Evolutionary conservation across 495 filamentous ascomycete species (phyloP), one percentile per base, ranked within the genome.

Genomic region (Xylaria sp.): DNA sequence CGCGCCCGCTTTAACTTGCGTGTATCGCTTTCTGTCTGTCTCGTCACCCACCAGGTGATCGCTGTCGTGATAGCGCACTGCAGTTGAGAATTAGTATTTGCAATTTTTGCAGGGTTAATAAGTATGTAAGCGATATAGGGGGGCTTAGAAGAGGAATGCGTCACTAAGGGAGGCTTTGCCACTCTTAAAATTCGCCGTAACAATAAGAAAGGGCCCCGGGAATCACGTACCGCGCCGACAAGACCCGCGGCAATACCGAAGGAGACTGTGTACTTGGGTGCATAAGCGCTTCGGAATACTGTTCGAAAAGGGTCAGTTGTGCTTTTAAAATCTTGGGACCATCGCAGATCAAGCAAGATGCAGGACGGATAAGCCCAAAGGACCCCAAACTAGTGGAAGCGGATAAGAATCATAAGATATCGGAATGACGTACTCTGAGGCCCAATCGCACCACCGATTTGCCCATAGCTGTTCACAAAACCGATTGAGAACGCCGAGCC

Each of bases 401-500:
- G 63, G 44, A 31, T 26, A 7, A 15, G 29, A 24, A 35, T 48
- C 21, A 14, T n/a, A 17, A 44, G 26, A 29, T 29, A 17, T 29
- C 19, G 17, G 26, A 46, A 46, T 33, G 19, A 26, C 67, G 9
- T 61, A 69, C 67, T 79, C 65, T 81, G 79, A 41, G 79, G 74
- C 5, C 77, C 79, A 55, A 81, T 74, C 8, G 79, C 79, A 19
- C 79, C 79, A 35, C 79, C 79, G 43, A 81, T 81, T 73, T 81
- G 80, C 19, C 79, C 79, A 72, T 82, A 82, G 48, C 76, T 79
- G 64, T 81, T 81, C n/a, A 82, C 82, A 57, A 83, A 84, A 0
- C 80, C 82, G 58, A 84, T 82, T 6, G 80, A 81, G 61, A 84
- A 84, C 35, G 82, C 82, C 0, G 82, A 83, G 15, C 80, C 82